Base-by-base conservation (phyloP, 2,329 filamentous ascomycete species). In the Fusarium sublunatum region DNA sequence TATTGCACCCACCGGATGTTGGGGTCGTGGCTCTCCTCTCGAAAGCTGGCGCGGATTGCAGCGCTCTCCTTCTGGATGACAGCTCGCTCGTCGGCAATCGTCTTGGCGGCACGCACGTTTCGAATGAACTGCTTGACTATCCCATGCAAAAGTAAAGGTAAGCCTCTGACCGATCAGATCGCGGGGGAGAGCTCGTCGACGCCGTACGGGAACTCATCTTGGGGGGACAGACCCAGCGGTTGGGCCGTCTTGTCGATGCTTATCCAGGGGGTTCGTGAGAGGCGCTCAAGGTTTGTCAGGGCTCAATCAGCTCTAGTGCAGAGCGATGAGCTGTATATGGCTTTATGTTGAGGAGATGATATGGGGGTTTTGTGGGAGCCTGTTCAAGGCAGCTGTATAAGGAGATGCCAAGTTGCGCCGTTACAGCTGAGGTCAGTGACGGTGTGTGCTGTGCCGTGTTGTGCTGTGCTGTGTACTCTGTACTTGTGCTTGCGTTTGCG, bases 1-100 rank as follows among this genome's bases (percentile, higher is more conserved):
- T 35, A 24, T 13, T 13, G 34, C 34, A 78, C 84, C 74, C 83
- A 97, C 93, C 94, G 89, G 72, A 96, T 85, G 75, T 91, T 91
- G 70, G 91, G 93, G 76, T 99, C 93, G 74, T 91, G 88, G 79
- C 92, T 96, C 81, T 99, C 95, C 79, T 99, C 95, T 74, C 95
- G 88, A 77, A 99, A 99, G 81, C 94, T 98, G 70, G 95, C 93
- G 79, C 95, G 87, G 75, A 99, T 99, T 43, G 94, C 92, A 57
- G 95, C 95, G 79, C 95, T 99, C 82, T 99, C 95, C 80, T 99
- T 99, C 74, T 98, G 95, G 65, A 99, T 96, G 53, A 99, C 95
- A 48, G 95, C 94, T 75, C 95, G 89, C 82, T 99, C 95, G 80
- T 99, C 95, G 76, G 96, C 96, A 75, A 99, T 97, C 32, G 95